Evolutionary conservation across 805 yeast genomes (phyloP), one percentile per base, ranked within the genome.

Genomic region (Pichia scutulata): DNA sequence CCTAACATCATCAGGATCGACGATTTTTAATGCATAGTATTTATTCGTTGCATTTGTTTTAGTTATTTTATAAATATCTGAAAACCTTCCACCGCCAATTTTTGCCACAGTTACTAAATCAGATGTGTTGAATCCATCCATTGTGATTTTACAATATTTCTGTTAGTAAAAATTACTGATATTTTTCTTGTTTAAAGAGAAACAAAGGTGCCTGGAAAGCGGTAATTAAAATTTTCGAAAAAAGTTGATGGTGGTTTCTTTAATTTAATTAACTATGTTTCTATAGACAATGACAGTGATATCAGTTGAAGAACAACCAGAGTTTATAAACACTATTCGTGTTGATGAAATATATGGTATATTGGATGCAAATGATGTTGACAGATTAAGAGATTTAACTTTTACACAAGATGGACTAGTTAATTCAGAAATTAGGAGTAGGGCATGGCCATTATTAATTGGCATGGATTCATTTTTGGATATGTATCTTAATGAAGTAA

Each of bases 401-500:
- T 60, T 72, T 25, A 69, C 78, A 0, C 66, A 75, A 44, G 75
- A 72, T 39, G 84, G 85, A 0, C 60, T 79, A 18, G 59, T 81
- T 7, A 65, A 59, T 54, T 65, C 66, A 46, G 68, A 69, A 6
- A 54, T 74, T 40, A 64, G 86, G 43, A 37, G 63, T 2, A 59
- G 68, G 41, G 65, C 71, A 1, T 82, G 87, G 87, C 82, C 84
- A 0, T 26, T 71, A 4, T 58, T 81, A 16, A 56, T 80, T 8
- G 44, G 44, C 18, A 19, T 24, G 24, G 48, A 48, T 44, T 43
- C 52, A 2, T 44, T 41, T 28, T 25, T 46, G 14, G 42, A 46
- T 7, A 8, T 23, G 2, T 45, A 41, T n/a, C 16, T 39, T n/a
- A 30, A 33, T 26, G 43, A 41, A 2, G 7, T 46, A 8, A 56